Evolutionary conservation across 2,329 filamentous ascomycete genomes (phyloP), one percentile per base, ranked within the genome.

Genomic region (Ceratocystis albifundus): DNA sequence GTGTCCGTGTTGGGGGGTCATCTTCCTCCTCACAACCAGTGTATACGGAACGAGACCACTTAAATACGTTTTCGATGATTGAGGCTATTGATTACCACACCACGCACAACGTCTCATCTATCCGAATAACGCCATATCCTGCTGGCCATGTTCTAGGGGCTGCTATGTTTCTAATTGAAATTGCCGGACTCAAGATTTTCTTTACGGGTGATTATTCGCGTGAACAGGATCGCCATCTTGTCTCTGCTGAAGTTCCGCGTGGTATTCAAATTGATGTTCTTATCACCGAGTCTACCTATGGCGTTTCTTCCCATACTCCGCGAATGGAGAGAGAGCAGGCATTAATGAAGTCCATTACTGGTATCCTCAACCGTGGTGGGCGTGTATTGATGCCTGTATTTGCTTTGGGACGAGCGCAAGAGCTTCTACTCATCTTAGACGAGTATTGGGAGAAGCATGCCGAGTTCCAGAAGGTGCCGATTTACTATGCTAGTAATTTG

Each of bases 1-100:
- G 91, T 70, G 90, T 99, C 57, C 87, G 94, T 68, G 92, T 99
- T 36, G 88, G 88, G 74, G 88, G 86, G 72, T 86, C 83, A 3
- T 85, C 84, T 1, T 84, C 83, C 8, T 80, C 80, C 0, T 80
- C 89, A 72, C 82, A 94, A 80, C 80, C 90, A 73, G 85, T 97
- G 59, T 99, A 96, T 75, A 96, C 90, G 1, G 94, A 99, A 76
- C 88, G 93, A 71, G 94, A 99, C 73, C 92, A 97, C 75, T 81
- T 96, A 32, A 91, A 90, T 69, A 97, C 93, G 0, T 93, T 97
- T 68, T 89, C 91, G 10, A 84, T 88, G 75, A 99, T 99, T 72
- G 93, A 99, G 75, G 93, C 94, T 12, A 96, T 99, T 72, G 93
- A 96, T 75, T 99, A 96, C 77, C 89, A 97, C 75, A 97, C 94